Percentiles rank a stretch among this genome's conserved stretches.
phyloP scores from a whole-genome alignment of 2,329 filamentous ascomycete genomes.

The Epichloe coenophiala region DNA sequence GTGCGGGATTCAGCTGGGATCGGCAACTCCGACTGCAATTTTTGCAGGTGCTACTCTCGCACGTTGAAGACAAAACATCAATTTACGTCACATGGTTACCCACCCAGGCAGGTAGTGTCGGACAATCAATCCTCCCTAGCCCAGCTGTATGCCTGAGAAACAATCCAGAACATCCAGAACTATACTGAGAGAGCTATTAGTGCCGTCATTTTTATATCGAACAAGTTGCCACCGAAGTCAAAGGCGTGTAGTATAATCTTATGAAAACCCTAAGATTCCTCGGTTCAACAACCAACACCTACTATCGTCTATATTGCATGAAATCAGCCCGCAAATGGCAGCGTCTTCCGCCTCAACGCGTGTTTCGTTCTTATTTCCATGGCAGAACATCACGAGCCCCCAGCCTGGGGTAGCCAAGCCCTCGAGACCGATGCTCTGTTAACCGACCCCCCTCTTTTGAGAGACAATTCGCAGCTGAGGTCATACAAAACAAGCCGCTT shows the following conservation, averaged over 20 bases:
- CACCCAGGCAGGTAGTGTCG: neutral
- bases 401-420: neutral
- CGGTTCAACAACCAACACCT: neutral
- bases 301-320: neutral
- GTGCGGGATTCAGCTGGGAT: neutral
- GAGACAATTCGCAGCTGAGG: constrained; percentile 57
- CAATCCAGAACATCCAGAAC: neutral
- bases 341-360: neutral
- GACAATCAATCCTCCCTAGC: neutral
- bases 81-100: neutral
- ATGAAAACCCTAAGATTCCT: neutral
- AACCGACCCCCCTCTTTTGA: constrained; percentile 68
- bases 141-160: neutral
- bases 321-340: neutral
- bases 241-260: neutral
- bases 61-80: neutral
- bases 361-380: neutral
- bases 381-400: neutral
- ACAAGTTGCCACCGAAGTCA: neutral
- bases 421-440: constrained; percentile 25
- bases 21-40: neutral
- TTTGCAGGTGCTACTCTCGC: neutral
- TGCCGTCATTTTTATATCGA: too few species aligned
- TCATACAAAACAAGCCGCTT: constrained; percentile 58
- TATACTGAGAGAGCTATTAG: too few species aligned